Evolutionary conservation across 2,329 filamentous ascomycete species (phyloP).

Genomic region (Blastomyces percursus): DNA sequence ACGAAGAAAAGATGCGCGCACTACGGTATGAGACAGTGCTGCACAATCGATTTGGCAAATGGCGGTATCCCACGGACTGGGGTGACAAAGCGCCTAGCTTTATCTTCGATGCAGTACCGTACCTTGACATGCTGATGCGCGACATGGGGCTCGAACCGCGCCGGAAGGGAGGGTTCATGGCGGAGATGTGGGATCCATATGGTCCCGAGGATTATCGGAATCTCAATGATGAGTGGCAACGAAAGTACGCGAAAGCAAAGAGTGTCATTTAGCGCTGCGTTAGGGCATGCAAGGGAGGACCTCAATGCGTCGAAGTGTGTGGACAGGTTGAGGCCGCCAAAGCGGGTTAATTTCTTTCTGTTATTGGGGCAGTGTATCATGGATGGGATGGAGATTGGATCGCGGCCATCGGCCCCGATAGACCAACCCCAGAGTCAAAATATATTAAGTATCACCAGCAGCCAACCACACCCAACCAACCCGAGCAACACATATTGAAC

Average conservation of each 20-base stretch:
- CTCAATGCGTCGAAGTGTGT: not conserved
- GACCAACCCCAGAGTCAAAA: too few species aligned
- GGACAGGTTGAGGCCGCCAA: not conserved
- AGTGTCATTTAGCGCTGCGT: not conserved
- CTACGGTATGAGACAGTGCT: conserved; percentile 49
- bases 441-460: too few species aligned
- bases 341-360: too few species aligned
- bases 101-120: conserved; percentile 65
- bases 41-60: conserved; percentile 57
- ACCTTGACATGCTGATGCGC: conserved; percentile 55
- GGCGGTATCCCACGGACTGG: conserved; percentile 52
- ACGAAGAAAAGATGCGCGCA: conserved; percentile 18
- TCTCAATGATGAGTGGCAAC: conserved; percentile 32
- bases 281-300: not conserved
- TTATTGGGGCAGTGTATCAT: too few species aligned
- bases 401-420: too few species aligned
- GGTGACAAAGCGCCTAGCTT: conserved; percentile 44
- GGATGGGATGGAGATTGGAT: too few species aligned
- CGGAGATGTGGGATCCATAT: conserved; percentile 30
- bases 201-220: conserved; percentile 32
- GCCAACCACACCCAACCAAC: too few species aligned
- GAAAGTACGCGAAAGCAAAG: not conserved
- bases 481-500: too few species aligned
- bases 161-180: conserved; percentile 26
- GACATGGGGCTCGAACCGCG: conserved; percentile 51